Base-by-base conservation (phyloP, 1,284 basidiomycete species). In the Cerioporus squamosus region DNA sequence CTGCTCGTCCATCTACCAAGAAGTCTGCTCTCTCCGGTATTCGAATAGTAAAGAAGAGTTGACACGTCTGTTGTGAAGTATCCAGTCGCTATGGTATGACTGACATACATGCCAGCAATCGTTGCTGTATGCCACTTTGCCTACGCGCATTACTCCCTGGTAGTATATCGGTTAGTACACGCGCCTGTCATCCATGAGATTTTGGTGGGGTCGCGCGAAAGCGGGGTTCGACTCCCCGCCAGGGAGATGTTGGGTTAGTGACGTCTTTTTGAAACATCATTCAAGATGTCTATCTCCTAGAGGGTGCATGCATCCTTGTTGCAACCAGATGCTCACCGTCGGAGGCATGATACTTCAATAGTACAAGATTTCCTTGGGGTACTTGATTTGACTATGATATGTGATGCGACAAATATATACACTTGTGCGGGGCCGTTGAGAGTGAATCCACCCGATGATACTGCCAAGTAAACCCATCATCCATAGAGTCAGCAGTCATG, bases 191-290 rank as follows among this genome's bases (percentile, higher is more conserved):
- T 17, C 1, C 5, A 5, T 45, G 57, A 47, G n/a, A n/a, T n/a
- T n/a, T n/a, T n/a, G n/a, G n/a, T n/a, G n/a, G n/a, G n/a, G n/a
- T 43, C 73, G 74, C 72, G 73, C 67, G 73, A 74, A 67, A 74
- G 73, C 74, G 70, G 72, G 73, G 71, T 75, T 74, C 72, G 72
- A 74, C 68, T 75, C 72, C 72, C 72, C 70, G 72, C 68, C 72
- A 71, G 69, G 68, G 72, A 74, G 73, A 0, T 46, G 9, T 6
- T 5, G 26, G 5, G 26, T 9, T 36, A 10, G 33, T 36, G 1
- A 10, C 10, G 2, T 36, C 6, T 36, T 36, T 36, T 36, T n/a
- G n/a, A n/a, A n/a, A n/a, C n/a, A n/a, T n/a, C n/a, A n/a, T n/a
- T n/a, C n/a, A n/a, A n/a, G n/a, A n/a, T n/a, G n/a, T n/a, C n/a